A percentile compares a stretch with the other conserved stretches of the same genome.
These are phyloP conservation scores for Pichia ethanolica DNA, from an alignment of 805 yeast species.

Conservation along the genomic window DNA sequence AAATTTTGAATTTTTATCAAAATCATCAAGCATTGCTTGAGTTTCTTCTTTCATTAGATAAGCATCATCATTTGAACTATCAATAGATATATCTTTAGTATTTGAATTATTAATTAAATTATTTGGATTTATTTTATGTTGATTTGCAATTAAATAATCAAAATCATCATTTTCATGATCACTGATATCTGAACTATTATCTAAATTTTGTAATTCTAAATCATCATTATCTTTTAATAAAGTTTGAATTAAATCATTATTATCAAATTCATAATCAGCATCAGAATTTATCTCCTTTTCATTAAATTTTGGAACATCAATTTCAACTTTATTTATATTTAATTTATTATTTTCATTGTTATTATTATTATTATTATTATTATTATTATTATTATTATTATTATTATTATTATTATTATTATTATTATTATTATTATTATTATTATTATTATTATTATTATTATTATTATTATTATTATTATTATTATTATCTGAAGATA, in stretches of 20 bases:
- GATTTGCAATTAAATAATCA: conserved; percentile 13
- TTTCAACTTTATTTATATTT: conserved; percentile 16
- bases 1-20: conserved; percentile 17
- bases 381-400: conserved; percentile 15
- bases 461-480: background rate
- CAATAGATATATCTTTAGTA: conserved; percentile 6
- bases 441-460: too few species aligned
- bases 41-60: conserved; percentile 35
- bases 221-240: conserved; percentile 33
- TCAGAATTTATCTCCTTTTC: conserved; percentile 43
- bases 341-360: conserved; percentile 4
- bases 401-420: too few species aligned
- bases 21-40: conserved; percentile 36
- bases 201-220: conserved; percentile 28
- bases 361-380: too few species aligned
- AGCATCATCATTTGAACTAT: conserved; percentile 22
- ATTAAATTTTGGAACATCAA: conserved; percentile 45
- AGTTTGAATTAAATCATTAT: conserved; percentile 37
- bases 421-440: conserved; percentile 15
- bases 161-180: conserved; percentile 33
- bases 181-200: conserved; percentile 34
- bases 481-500: conserved; percentile 14
- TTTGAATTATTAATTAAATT: conserved; percentile 5
- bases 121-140: conserved; percentile 7
- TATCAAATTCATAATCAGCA: conserved; percentile 56